phyloP scores from a whole-genome alignment of 495 filamentous ascomycete genomes.

The Cenococcum geophilum region DNA sequence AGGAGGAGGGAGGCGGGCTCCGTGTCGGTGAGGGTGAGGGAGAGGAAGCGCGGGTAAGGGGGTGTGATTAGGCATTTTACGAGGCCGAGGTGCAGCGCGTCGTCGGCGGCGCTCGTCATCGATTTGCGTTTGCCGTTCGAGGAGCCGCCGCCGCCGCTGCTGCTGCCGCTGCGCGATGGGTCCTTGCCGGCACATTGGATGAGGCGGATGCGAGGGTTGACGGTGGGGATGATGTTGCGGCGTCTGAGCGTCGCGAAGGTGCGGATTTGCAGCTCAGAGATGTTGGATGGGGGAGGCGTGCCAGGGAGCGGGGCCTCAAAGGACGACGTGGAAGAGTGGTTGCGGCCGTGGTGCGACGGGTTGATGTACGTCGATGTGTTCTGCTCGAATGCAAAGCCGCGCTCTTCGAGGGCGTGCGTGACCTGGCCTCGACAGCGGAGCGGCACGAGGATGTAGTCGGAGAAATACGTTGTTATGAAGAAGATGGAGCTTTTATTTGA shows the following conservation, averaged over 20 bases:
- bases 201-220: constrained; percentile 62
- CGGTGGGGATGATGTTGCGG: constrained; percentile 64
- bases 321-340: constrained; percentile 45
- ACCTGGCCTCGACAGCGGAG: constrained; percentile 64
- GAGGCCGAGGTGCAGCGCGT: constrained; percentile 61
- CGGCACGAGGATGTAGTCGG: constrained; percentile 93
- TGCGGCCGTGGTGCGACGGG: constrained; percentile 45
- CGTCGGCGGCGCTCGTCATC: constrained; percentile 35
- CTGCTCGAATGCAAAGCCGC: constrained; percentile 79
- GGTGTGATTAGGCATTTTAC: constrained; percentile 63
- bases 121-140: constrained; percentile 27
- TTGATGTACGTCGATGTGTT: constrained; percentile 64
- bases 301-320: constrained; percentile 50
- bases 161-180: constrained; percentile 23
- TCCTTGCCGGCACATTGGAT: constrained; percentile 75
- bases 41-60: constrained; percentile 65
- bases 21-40: constrained; percentile 74
- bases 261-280: constrained; percentile 70
- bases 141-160: no score
- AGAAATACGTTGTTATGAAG: constrained; percentile 97
- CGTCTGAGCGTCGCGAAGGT: constrained; percentile 74
- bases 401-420: constrained; percentile 65
- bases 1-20: constrained; percentile 80
- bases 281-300: constrained; percentile 69
- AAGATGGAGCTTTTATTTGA: constrained; percentile 65